Evolutionary conservation across 2,329 filamentous ascomycete species (phyloP).

Genomic region (Talaromyces verruculosus): DNA sequence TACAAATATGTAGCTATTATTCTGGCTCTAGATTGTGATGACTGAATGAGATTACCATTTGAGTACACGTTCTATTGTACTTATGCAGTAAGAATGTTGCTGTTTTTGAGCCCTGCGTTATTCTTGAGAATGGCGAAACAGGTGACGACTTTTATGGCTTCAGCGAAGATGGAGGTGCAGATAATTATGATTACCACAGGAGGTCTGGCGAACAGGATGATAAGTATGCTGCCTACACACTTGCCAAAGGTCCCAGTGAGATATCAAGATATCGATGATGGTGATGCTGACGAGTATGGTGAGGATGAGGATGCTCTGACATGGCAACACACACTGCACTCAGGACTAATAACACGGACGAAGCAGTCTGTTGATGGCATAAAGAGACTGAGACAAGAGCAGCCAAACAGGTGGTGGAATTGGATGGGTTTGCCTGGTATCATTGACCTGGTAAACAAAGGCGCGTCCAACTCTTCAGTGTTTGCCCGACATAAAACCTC

Average conservation of each 20-base stretch:
- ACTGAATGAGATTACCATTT: background rate
- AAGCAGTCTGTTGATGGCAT: too few relatives aligned
- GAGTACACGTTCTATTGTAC: background rate
- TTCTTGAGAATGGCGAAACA: background rate
- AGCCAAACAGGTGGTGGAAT: too few relatives aligned
- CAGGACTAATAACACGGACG: too few relatives aligned
- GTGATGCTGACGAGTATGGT: background rate
- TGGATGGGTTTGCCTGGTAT: background rate
- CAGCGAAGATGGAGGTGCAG: background rate
- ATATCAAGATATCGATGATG: background rate
- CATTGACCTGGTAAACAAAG: background rate
- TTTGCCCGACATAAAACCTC: background rate
- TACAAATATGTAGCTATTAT: too few relatives aligned
- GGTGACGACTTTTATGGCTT: background rate
- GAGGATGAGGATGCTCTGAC: background rate
- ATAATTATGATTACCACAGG: background rate
- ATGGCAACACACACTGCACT: too few relatives aligned
- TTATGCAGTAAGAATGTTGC: background rate
- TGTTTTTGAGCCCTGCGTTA: background rate
- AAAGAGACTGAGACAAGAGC: too few relatives aligned
- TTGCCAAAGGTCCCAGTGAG: background rate
- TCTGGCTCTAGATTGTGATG: too few relatives aligned
- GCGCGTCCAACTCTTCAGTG: background rate
- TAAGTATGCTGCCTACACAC: background rate
- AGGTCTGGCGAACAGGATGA: background rate